phyloP scores from a whole-genome alignment of 805 yeast species.

The Candida caryicola region DNA sequence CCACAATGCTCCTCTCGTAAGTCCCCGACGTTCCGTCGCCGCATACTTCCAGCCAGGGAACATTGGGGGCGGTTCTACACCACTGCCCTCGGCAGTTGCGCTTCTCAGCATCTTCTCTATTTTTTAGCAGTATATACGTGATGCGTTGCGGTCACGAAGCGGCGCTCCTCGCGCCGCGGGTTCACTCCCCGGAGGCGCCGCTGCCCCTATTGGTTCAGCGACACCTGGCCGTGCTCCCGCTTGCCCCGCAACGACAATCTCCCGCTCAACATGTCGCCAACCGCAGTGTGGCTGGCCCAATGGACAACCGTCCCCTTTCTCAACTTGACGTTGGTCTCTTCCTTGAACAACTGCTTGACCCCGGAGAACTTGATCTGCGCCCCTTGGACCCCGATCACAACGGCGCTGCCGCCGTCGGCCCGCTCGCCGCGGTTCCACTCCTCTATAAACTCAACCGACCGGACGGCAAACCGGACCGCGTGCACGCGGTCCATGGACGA shows the following conservation, averaged over 20 bases:
- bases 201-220: no score
- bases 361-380: conserved; percentile 57
- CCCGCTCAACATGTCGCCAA: conserved; percentile 72
- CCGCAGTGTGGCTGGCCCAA: conserved; percentile 60
- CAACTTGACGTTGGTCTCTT: conserved; percentile 56
- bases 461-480: conserved; percentile 69
- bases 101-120: no score
- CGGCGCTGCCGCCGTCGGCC: conserved; percentile 31
- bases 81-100: no score
- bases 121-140: no score
- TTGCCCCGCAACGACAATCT: conserved; percentile 42
- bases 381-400: conserved; percentile 71
- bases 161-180: no score
- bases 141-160: no score
- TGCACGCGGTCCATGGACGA: conserved; percentile 74
- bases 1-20: no score
- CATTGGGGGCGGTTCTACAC: no score
- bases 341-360: conserved; percentile 53
- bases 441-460: conserved; percentile 69
- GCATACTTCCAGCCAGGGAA: no score
- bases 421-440: conserved; percentile 16
- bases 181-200: no score
- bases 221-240: no score
- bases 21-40: no score
- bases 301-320: conserved; percentile 70